Percentiles rank a stretch among this genome's conserved stretches.
phyloP scores from a whole-genome alignment of 2,329 filamentous ascomycete species.

The Curvularia spicifera region DNA sequence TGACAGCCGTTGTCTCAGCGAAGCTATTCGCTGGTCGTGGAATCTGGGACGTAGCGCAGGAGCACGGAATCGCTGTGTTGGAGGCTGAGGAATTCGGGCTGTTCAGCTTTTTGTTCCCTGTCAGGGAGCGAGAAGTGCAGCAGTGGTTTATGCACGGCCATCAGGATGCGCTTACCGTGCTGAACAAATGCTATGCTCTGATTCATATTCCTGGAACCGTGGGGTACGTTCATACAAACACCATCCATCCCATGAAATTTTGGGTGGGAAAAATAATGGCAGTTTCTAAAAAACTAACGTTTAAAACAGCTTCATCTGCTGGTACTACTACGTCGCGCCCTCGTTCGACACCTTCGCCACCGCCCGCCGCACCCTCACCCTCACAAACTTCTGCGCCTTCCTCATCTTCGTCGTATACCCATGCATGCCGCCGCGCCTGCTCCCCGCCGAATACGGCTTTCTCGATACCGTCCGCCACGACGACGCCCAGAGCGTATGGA shows the following conservation, averaged over 20 bases:
- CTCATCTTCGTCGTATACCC: slow-evolving; percentile 60
- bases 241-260: too few relatives aligned
- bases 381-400: slow-evolving; percentile 62
- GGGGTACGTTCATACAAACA: slow-evolving; percentile 50
- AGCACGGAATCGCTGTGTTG: slow-evolving; percentile 62
- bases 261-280: too few relatives aligned
- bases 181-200: slow-evolving; percentile 66
- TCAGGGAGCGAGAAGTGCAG: slow-evolving; percentile 61
- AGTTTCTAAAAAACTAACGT: slow-evolving; percentile 21
- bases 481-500: slow-evolving; percentile 56
- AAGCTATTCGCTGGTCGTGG: slow-evolving; percentile 59
- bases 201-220: slow-evolving; percentile 68
- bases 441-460: slow-evolving; percentile 55
- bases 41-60: slow-evolving; percentile 63
- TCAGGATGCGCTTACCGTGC: slow-evolving; percentile 59
- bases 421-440: slow-evolving; percentile 60
- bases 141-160: slow-evolving; percentile 64
- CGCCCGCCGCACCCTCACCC: slow-evolving; percentile 55
- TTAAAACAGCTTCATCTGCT: slow-evolving; percentile 63
- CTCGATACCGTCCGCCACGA: slow-evolving; percentile 57
- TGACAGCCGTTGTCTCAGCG: slow-evolving; percentile 62
- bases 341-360: slow-evolving; percentile 54
- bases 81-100: slow-evolving; percentile 61
- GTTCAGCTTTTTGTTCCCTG: slow-evolving; percentile 60
- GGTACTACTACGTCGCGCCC: slow-evolving; percentile 67